Evolutionary conservation across 2,329 filamentous ascomycete species (phyloP).

Genomic region (Apiospora pterosperma): DNA sequence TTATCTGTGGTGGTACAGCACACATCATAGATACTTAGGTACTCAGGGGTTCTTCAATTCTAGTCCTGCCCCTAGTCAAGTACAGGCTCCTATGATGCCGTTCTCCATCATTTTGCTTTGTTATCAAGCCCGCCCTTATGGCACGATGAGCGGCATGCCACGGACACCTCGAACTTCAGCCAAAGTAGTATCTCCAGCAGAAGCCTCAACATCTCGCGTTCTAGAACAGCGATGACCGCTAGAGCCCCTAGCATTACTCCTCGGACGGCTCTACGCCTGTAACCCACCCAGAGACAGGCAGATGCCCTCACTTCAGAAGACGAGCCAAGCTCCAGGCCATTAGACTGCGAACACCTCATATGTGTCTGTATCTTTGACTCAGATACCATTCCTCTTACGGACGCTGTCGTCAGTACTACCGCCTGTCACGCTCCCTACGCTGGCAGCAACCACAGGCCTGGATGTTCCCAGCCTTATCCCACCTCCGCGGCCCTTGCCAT

Average conservation of each 20-base stretch:
- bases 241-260: neutral
- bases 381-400: neutral
- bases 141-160: neutral
- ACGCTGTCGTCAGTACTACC: slow-evolving; percentile 4
- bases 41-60: no score
- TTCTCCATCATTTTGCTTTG: neutral
- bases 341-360: neutral
- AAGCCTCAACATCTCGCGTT: neutral
- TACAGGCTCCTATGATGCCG: no score
- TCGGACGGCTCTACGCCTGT: neutral
- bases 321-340: neutral
- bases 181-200: neutral
- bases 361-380: neutral
- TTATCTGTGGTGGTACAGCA: neutral
- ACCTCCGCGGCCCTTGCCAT: slow-evolving; percentile 27
- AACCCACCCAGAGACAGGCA: neutral
- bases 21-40: no score
- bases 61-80: no score
- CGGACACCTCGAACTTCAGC: neutral
- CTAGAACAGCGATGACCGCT: no score
- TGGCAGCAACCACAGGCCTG: slow-evolving; percentile 26
- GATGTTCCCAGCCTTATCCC: slow-evolving; percentile 39
- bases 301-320: neutral
- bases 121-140: neutral
- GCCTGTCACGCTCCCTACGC: neutral